Base-by-base conservation (phyloP, 306 rosid genomes). In the Dalbergia cochinchinensis region DNA sequence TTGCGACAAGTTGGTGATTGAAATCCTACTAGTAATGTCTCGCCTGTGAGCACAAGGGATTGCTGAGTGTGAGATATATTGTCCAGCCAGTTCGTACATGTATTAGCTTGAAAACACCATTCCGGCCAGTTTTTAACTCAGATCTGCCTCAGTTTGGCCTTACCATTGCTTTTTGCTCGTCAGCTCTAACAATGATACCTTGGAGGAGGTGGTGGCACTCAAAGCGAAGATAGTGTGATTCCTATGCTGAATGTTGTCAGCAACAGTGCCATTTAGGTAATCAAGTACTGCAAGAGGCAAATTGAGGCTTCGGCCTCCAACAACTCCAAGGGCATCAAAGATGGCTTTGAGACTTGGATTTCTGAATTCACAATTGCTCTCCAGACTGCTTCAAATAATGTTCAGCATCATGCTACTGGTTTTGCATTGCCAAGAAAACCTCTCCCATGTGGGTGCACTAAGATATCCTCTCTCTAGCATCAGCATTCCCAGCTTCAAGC, bases 301-400 rank as follows among this genome's bases (percentile, higher is more conserved):
- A 41, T 73, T 41, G 35, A 39, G 26, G 16, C 42, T 14, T 39
- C 57, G 14, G 4, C 42, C 14, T 39, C 57, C 33, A n/a, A 26
- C 42, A 62, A 55, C 14, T 18, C 39, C 26, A 15, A 45, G 22
- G 19, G 39, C 15, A 55, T 35, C 16, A 4, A 19, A 13, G 57
- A 73, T 73, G 57, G 22, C 22, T 37, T 20, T 19, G 15, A 41
- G 54, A 72, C 41, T 39, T 72, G 20, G 75, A 39, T 39, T 8
- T 20, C 15, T 58, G 19, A 20, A 57, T 76, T 87, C 92, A 71
- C 86, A 84, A 42, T 82, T 86, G 88, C 71, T 82, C 91, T 78
- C 79, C 86, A 74, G 89, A 86, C 73, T 86, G 90, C 87, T 87
- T 81, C 78, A 94, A 82, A 51, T 57, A 65, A 64, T 81, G 80